phyloP scores from a whole-genome alignment of 2,329 filamentous ascomycete genomes.

The Penicillium sclerotigenum region DNA sequence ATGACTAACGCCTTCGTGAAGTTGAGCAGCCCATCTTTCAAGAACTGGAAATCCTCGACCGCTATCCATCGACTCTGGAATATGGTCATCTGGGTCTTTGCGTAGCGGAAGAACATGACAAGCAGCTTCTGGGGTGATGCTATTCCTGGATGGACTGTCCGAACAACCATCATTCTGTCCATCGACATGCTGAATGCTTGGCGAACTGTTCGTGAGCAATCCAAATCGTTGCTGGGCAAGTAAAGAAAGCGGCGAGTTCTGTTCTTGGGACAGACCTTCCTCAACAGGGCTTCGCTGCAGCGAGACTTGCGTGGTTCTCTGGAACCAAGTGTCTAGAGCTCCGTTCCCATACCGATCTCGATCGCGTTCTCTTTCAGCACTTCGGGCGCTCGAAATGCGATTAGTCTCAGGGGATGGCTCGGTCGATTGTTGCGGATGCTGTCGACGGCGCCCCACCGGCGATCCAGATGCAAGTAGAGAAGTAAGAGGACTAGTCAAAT shows the following conservation, averaged over 20 bases:
- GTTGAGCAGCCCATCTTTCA: conserved; percentile 23
- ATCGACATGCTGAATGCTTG: background rate
- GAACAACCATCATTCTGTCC: background rate
- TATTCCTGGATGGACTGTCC: background rate
- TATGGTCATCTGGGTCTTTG: background rate
- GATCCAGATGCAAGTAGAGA: conserved; percentile 6
- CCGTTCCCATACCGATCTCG: conserved; percentile 22
- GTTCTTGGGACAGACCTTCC: background rate
- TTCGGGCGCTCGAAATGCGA: background rate
- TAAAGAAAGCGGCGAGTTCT: conserved; percentile 12
- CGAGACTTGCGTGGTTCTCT: conserved; percentile 14
- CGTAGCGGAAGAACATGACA: background rate
- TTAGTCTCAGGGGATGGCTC: background rate
- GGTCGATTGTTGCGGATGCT: background rate
- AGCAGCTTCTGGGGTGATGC: background rate
- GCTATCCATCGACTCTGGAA: conserved; percentile 15
- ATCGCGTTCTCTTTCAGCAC: conserved; percentile 14
- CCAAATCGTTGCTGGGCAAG: conserved; percentile 18
- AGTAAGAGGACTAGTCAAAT: background rate
- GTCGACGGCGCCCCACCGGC: conserved; percentile 2
- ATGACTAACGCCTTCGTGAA: conserved; percentile 8
- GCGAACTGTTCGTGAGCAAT: background rate
- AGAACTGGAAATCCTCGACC: conserved; percentile 23
- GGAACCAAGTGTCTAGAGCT: conserved; percentile 24
- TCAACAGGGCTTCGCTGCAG: background rate